These are phyloP conservation scores for Solanum tacnaense DNA, from an alignment of 257 asterid species.

Conservation along the genomic window DNA sequence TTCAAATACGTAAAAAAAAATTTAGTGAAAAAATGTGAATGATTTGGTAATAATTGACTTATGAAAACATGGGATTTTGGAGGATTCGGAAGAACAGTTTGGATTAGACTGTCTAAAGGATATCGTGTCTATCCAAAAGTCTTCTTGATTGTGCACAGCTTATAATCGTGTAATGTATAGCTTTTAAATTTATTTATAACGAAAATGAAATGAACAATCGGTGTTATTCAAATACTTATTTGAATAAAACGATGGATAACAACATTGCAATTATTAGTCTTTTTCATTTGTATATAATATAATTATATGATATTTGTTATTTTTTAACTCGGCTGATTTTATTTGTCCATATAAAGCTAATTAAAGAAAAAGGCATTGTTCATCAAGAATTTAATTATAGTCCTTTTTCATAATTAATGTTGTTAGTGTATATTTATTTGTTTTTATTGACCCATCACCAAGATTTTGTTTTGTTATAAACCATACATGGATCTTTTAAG, in stretches of 20 bases:
- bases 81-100: neutral
- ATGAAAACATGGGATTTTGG: neutral
- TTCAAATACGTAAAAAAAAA: neutral
- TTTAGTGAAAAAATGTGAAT: neutral
- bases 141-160: neutral
- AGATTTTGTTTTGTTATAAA: neutral
- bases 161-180: neutral
- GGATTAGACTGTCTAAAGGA: neutral
- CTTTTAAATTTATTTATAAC: neutral
- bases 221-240: neutral
- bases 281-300: neutral
- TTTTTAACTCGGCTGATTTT: too few species aligned
- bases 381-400: too few species aligned
- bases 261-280: neutral
- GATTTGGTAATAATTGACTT: neutral
- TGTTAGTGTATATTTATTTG: neutral
- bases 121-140: neutral
- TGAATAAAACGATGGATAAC: neutral
- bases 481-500: neutral
- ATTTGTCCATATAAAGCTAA: too few species aligned
- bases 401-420: neutral
- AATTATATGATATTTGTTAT: too few species aligned
- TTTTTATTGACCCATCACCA: neutral
- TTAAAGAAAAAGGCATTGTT: too few species aligned
- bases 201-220: neutral